phyloP scores from a whole-genome alignment of 345 rosid species.

The Kernera saxatilis region DNA sequence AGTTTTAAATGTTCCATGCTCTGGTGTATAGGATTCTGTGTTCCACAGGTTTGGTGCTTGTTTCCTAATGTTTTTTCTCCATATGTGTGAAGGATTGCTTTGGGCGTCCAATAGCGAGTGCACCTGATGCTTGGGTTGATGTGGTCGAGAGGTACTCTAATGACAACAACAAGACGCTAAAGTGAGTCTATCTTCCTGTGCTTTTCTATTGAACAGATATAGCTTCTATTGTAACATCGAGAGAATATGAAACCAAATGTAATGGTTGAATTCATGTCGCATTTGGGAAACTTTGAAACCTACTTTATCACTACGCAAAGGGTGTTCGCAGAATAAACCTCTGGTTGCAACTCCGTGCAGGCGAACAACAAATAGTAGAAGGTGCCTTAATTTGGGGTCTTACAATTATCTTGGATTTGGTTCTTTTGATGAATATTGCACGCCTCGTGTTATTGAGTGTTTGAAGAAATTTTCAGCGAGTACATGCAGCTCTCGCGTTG shows the following conservation, averaged over 20 bases:
- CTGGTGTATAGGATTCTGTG: neutral
- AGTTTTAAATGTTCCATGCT: neutral
- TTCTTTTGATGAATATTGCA: conserved; percentile 93
- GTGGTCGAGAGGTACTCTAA: conserved; percentile 74
- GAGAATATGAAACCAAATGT: neutral
- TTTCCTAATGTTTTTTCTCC: neutral
- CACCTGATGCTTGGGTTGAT: conserved; percentile 91
- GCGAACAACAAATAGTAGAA: conserved; percentile 60
- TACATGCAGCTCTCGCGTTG: conserved; percentile 83
- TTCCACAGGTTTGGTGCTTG: neutral
- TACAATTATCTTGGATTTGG: conserved; percentile 98
- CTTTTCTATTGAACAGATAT: neutral
- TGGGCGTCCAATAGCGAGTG: conserved; percentile 78
- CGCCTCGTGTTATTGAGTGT: conserved; percentile 78
- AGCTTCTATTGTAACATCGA: neutral
- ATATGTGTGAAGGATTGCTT: conserved; percentile 61
- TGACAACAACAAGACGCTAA: conserved; percentile 78
- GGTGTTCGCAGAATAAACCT: neutral
- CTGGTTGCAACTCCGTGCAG: conserved; percentile 37
- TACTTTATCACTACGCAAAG: neutral
- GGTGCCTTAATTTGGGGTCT: conserved; percentile 90
- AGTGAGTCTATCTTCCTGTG: conserved; percentile 37
- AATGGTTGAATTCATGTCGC: neutral
- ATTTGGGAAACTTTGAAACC: neutral
- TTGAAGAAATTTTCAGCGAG: conserved; percentile 72